phyloP scores from a whole-genome alignment of 2,329 filamentous ascomycete genomes.

The Pseudogymnoascus sp. region DNA sequence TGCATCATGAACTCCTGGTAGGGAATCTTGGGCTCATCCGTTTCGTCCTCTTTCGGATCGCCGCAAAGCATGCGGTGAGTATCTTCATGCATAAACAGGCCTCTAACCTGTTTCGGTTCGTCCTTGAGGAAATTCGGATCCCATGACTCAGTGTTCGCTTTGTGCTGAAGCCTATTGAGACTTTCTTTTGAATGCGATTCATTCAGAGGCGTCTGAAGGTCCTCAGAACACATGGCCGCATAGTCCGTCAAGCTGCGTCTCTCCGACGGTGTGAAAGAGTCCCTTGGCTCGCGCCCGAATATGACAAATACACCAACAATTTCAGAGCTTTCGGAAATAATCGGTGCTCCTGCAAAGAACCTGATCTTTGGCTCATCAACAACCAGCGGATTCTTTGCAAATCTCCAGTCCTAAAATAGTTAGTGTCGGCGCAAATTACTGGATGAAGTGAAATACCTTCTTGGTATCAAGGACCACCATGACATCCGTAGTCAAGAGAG shows the following conservation, averaged over 20 bases:
- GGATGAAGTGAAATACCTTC: slow-evolving; percentile 22
- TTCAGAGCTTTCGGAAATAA: slow-evolving; percentile 26
- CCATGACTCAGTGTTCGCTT: neutral
- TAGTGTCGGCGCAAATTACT: neutral
- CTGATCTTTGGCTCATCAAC: slow-evolving; percentile 24
- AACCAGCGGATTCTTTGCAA: slow-evolving; percentile 28
- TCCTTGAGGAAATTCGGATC: neutral
- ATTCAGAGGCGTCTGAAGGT: neutral
- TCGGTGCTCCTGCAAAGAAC: slow-evolving; percentile 32
- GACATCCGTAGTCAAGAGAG: slow-evolving; percentile 28
- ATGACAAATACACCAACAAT: slow-evolving; percentile 28
- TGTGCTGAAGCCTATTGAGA: no score
- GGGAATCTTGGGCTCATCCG: neutral
- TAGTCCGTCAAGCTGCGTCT: slow-evolving; percentile 27
- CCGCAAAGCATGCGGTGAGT: neutral
- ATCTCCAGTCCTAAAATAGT: slow-evolving; percentile 30
- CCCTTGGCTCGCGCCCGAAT: slow-evolving; percentile 24
- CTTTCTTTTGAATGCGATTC: neutral
- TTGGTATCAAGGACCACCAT: slow-evolving; percentile 29
- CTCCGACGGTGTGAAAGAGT: slow-evolving; percentile 24
- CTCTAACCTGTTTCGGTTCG: neutral
- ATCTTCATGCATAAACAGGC: neutral
- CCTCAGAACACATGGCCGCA: neutral
- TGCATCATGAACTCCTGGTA: neutral
- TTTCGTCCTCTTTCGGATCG: neutral